Base-by-base conservation (phyloP, 2,329 filamentous ascomycete genomes). In the Scytalidium sp. region DNA sequence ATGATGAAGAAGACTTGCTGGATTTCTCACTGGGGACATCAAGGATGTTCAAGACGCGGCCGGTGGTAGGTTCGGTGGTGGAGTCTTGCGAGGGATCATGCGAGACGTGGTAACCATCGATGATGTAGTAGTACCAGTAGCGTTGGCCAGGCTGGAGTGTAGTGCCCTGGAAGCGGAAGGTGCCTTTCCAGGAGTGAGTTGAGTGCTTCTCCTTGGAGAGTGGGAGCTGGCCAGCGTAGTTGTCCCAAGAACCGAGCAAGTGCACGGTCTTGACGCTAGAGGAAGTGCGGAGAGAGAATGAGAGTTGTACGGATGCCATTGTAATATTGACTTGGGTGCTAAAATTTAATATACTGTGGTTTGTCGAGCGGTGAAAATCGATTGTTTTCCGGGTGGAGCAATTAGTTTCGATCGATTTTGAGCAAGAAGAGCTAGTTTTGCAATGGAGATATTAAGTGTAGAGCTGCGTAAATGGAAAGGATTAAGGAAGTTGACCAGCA, bases 121-220 rank as follows among this genome's bases (percentile, higher is more conserved):
- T 94, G 84, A 97, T 97, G 81, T 97, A 99, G 84, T 99, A 99
- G 85, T 97, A 99, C 94, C 94, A 99, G 84, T 97, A 97, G 69
- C 93, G 87, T 70, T 90, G 85, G 69, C 93, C 91, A 63, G 90
- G 79, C 78, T 93, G 85, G 64, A 97, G 82, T 53, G 90, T 93
- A 55, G 83, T 75, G 68, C 87, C 87, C 75, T 94, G 88, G 77
- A 99, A 97, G 75, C 90, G 87, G 80, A 99, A 97, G 65, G 90
- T 95, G 67, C 93, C 94, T 71, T 92, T 89, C 91, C 93, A 97
- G 50, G 87, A 84, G 79, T 96, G 96, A 74, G 86, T 85, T 44
- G 87, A 81, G 66, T 78, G 75, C 76, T 83, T 85, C 72, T 96
- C 90, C 78, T 91, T 92, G 74, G 91, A 90, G 63, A 97, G 88